Evolutionary conservation across 1,284 basidiomycete genomes (phyloP).

Genomic region (Butyriboletus appendiculatus): DNA sequence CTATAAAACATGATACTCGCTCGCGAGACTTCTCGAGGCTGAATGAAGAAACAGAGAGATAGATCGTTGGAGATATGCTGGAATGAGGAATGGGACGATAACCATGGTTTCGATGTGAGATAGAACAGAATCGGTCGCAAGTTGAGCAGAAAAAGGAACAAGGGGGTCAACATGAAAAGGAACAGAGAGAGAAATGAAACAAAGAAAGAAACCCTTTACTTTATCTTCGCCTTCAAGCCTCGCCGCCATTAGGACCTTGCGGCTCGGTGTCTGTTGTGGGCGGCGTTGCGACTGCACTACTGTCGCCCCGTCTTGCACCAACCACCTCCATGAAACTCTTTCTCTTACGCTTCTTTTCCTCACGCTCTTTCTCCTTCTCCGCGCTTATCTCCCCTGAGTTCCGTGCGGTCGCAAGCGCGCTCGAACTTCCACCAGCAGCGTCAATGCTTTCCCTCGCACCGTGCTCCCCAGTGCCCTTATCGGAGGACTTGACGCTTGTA

Average conservation of each 20-base stretch:
- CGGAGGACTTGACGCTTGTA: conserved; percentile 38
- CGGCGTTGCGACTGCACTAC: conserved; percentile 6
- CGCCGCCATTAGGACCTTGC: conserved; percentile 11
- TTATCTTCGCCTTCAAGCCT: conserved; percentile 16
- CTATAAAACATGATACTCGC: conserved; percentile 27
- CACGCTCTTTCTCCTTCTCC: conserved; percentile 44
- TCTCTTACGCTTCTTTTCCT: conserved; percentile 43
- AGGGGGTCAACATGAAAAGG: conserved; percentile 4
- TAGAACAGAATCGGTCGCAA: conserved; percentile 12
- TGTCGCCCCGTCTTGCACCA: conserved; percentile 26
- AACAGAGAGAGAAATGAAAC: conserved; percentile 3
- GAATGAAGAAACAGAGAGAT: conserved; percentile 1
- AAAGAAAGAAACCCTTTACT: conserved; percentile 1
- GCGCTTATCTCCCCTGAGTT: conserved; percentile 49
- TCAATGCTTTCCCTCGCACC: conserved; percentile 24
- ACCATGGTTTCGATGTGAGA: conserved; percentile 12
- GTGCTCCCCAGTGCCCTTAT: conserved; percentile 26
- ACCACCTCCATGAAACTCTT: conserved; percentile 40
- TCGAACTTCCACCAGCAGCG: conserved; percentile 34
- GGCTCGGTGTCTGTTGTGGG: conserved; percentile 20
- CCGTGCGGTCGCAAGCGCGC: conserved; percentile 35
- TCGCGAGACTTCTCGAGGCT: conserved; percentile 1
- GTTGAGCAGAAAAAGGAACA: conserved; percentile 1
- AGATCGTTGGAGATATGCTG: conserved; percentile 16
- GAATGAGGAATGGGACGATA: conserved; percentile 9